Conservation (phyloP, 345 rosid species). For the Theobroma cacao region DNA sequence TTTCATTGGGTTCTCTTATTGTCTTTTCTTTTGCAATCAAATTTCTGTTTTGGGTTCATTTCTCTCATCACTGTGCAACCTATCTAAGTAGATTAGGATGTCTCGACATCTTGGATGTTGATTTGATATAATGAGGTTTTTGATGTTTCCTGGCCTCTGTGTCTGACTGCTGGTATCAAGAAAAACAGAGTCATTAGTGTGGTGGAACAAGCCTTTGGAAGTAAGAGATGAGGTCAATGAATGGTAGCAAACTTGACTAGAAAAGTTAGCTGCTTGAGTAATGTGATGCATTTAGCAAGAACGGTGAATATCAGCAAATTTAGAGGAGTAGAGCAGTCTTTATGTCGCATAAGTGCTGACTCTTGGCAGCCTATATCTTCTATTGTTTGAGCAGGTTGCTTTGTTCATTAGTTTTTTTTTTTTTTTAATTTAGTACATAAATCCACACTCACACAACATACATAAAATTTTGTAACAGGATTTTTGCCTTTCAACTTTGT, state of each 20-base stretch:
- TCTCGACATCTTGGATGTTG: background rate
- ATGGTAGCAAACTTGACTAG: background rate
- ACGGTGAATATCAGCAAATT: background rate
- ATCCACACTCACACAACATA: too few relatives aligned
- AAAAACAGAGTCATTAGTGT: background rate
- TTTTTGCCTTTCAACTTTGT: background rate
- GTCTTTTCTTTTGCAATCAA: background rate
- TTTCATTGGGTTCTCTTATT: background rate
- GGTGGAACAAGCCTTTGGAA: background rate
- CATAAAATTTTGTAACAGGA: background rate
- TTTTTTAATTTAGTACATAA: too few relatives aligned
- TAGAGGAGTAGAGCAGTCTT: background rate
- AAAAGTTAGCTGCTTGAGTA: background rate
- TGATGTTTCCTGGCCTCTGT: background rate
- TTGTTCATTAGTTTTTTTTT: too few relatives aligned
- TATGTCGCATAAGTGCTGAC: background rate
- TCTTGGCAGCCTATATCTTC: background rate
- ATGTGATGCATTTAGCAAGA: background rate
- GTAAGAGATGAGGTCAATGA: background rate
- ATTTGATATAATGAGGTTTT: background rate
- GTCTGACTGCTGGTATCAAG: background rate
- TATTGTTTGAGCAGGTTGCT: too few relatives aligned
- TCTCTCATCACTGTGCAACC: background rate
- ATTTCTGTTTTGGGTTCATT: background rate
- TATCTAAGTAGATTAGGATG: background rate